phyloP scores from a whole-genome alignment of 345 rosid genomes.

The Gossypium stocksii region DNA sequence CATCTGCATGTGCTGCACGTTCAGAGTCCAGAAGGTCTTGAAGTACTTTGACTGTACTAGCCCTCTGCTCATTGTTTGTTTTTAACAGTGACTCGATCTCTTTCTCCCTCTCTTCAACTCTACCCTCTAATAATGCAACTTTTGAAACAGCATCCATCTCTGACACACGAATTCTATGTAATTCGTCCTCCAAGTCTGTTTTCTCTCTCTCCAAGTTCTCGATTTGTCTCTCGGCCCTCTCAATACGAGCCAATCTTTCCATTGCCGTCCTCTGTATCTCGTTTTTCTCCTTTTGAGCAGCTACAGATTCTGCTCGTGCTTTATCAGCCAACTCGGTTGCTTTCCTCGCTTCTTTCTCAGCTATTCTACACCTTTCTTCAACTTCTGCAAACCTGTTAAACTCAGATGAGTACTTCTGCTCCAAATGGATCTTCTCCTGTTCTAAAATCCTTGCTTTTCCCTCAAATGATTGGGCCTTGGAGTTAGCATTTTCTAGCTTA shows the following conservation, averaged over 20 bases:
- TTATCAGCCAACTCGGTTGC: slow-evolving; percentile 84
- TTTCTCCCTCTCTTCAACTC: slow-evolving; percentile 90
- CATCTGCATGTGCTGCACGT: slow-evolving; percentile 67
- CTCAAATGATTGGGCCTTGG: slow-evolving; percentile 73
- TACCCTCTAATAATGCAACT: slow-evolving; percentile 65
- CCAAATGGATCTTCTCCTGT: slow-evolving; percentile 81
- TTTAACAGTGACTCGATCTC: slow-evolving; percentile 82
- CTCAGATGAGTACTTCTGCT: slow-evolving; percentile 74
- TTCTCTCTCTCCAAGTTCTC: slow-evolving; percentile 77
- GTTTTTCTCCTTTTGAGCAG: slow-evolving; percentile 75
- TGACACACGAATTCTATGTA: slow-evolving; percentile 52
- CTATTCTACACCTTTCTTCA: slow-evolving; percentile 67
- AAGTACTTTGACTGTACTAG: slow-evolving; percentile 72
- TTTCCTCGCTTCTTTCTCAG: slow-evolving; percentile 86
- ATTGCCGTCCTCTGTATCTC: slow-evolving; percentile 78
- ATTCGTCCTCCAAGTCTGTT: slow-evolving; percentile 51
- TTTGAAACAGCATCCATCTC: slow-evolving; percentile 71
- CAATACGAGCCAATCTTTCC: slow-evolving; percentile 83
- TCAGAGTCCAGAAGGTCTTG: slow-evolving; percentile 78
- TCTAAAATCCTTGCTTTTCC: slow-evolving; percentile 70
- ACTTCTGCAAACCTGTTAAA: slow-evolving; percentile 82
- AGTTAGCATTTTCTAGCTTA: slow-evolving; percentile 60
- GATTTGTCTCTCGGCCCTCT: slow-evolving; percentile 74
- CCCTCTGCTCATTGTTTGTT: slow-evolving; percentile 72
- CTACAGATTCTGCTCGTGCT: slow-evolving; percentile 76